Percentiles rank a stretch among this genome's conserved stretches.
These are phyloP conservation scores for Emmonsiellopsis sp. DNA, from an alignment of 2,329 filamentous ascomycete species.

Conservation along the genomic window DNA sequence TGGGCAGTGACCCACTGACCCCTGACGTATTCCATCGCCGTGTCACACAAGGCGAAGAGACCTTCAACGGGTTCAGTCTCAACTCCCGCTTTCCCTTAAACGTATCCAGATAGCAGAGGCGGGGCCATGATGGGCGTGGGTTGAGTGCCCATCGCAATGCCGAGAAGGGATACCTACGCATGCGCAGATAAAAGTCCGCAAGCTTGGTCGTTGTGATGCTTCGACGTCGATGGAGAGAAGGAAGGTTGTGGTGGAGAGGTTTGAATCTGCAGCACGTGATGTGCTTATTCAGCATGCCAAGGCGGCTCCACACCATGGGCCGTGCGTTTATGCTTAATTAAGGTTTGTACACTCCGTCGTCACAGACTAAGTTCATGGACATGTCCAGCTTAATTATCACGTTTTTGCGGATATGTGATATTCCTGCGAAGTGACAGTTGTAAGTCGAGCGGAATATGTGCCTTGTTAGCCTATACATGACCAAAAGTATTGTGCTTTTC, in stretches of 20 bases:
- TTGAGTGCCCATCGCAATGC: conserved; percentile 19
- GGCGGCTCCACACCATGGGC: neutral
- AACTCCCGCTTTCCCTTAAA: neutral
- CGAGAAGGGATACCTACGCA: conserved; percentile 20
- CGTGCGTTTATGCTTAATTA: neutral
- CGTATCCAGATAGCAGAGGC: neutral
- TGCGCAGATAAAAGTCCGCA: conserved; percentile 16
- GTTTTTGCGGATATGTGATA: too few species aligned
- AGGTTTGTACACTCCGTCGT: neutral
- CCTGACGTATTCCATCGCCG: conserved; percentile 3
- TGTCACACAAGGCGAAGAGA: neutral
- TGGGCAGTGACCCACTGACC: conserved; percentile 31
- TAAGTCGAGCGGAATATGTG: too few species aligned
- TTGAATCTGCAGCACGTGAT: neutral
- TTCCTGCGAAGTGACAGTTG: too few species aligned
- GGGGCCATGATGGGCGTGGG: conserved; percentile 18
- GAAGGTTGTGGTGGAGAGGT: neutral
- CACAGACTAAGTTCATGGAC: too few species aligned
- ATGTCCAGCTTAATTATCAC: too few species aligned
- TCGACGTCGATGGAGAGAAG: neutral
- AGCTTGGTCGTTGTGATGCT: neutral
- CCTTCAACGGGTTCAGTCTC: neutral
- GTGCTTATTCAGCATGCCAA: neutral
- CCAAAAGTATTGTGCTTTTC: too few species aligned
- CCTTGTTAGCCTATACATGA: too few species aligned